Evolutionary conservation across 768 basidiomycete species (phyloP).

Genomic region (Tylopilus rubrobrunneus): DNA sequence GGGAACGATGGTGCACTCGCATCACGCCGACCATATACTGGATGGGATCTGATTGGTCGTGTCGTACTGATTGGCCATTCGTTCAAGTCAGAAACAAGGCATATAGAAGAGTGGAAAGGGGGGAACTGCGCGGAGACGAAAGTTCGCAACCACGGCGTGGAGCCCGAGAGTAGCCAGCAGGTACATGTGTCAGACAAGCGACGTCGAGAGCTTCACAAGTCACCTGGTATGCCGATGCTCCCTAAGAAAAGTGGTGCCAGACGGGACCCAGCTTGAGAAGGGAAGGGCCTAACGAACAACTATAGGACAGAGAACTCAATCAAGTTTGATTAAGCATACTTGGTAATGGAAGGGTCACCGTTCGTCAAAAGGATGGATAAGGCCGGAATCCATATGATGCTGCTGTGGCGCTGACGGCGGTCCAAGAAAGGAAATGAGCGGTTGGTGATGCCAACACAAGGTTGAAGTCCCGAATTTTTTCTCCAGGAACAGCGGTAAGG

Average conservation of each 20-base stretch:
- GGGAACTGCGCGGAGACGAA: not conserved
- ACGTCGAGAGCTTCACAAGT: slow-evolving; percentile 2
- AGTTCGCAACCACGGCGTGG: no score
- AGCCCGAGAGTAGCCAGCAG: not conserved
- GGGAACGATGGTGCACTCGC: not conserved
- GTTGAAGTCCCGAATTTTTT: slow-evolving; percentile 17
- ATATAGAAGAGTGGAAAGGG: no score
- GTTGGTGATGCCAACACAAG: slow-evolving; percentile 16
- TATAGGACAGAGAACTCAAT: not conserved
- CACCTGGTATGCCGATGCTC: slow-evolving; percentile 1
- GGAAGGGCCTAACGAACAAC: not conserved
- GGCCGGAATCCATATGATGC: not conserved
- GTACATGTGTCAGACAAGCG: slow-evolving; percentile 10
- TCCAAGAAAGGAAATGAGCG: slow-evolving; percentile 15
- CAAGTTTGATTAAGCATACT: slow-evolving; percentile 4
- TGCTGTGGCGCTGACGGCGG: slow-evolving; percentile 4
- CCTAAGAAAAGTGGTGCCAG: not conserved
- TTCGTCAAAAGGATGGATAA: not conserved
- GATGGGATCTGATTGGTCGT: no score
- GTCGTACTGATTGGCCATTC: no score
- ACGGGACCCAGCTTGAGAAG: not conserved
- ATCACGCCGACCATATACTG: not conserved
- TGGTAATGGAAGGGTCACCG: not conserved
- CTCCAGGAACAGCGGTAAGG: slow-evolving; percentile 11
- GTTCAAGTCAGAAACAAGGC: not conserved